Evolutionary conservation across 2,329 filamentous ascomycete species (phyloP).

Genomic region (Chaetomium strumarium): DNA sequence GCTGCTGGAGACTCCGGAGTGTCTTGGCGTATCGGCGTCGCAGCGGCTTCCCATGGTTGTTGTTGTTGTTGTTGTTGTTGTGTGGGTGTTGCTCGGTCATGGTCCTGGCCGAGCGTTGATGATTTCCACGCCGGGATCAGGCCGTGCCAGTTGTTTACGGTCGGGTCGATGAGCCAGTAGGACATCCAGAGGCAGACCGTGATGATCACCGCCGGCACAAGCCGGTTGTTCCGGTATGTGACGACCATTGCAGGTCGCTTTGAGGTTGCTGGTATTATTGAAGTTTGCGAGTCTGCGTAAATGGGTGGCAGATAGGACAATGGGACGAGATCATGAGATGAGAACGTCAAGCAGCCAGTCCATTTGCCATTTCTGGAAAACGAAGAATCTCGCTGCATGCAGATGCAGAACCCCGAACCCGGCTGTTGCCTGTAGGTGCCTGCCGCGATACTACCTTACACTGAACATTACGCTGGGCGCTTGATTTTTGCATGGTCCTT

Average conservation of each 20-base stretch:
- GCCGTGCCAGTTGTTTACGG: conserved; percentile 4
- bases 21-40: background rate
- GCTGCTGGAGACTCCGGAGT: background rate
- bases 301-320: too few relatives aligned
- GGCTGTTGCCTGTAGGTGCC: background rate
- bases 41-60: background rate
- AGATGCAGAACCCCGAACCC: too few relatives aligned
- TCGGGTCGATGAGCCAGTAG: conserved; percentile 10
- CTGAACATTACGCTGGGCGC: too few relatives aligned
- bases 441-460: background rate
- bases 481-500: background rate
- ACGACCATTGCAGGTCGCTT: conserved; percentile 6
- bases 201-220: conserved; percentile 12
- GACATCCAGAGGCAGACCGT: conserved; percentile 6
- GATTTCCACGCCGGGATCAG: background rate
- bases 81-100: background rate
- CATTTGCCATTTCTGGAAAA: background rate
- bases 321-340: too few relatives aligned
- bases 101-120: background rate
- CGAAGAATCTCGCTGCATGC: too few relatives aligned
- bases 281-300: too few relatives aligned
- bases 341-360: too few relatives aligned
- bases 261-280: too few relatives aligned
- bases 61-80: too few relatives aligned
- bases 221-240: conserved; percentile 13